A percentile compares a stretch with the other conserved stretches of the same genome.
Conservation (phyloP, 768 basidiomycete species). For the Psilocybe azurescens region DNA sequence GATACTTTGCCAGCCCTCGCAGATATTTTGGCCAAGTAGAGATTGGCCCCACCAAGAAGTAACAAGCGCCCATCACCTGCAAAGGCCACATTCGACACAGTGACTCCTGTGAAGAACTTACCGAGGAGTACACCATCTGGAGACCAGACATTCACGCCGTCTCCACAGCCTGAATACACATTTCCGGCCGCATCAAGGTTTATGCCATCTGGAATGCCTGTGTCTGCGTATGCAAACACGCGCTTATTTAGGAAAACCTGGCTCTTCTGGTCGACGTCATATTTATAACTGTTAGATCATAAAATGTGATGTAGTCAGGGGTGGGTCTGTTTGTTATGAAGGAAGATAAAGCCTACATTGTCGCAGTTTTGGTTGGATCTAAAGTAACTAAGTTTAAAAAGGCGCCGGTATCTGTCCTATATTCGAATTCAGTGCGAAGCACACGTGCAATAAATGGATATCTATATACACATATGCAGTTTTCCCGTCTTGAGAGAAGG, state of each 20-base stretch:
- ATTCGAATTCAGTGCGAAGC: not conserved
- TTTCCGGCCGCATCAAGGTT: too few relatives aligned
- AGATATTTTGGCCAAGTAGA: conserved; percentile 50
- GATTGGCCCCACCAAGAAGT: conserved; percentile 31
- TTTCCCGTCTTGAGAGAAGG: conserved; percentile 66
- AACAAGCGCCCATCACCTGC: conserved; percentile 37
- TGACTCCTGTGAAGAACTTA: conserved; percentile 35
- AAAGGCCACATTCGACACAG: conserved; percentile 50
- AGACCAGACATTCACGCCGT: conserved; percentile 70
- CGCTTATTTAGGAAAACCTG: conserved; percentile 24
- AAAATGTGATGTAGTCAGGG: not conserved
- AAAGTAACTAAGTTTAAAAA: conserved; percentile 40
- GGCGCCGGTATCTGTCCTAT: conserved; percentile 58
- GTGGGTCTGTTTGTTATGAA: not conserved
- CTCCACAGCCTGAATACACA: conserved; percentile 58
- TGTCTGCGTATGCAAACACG: too few relatives aligned
- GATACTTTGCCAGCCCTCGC: conserved; percentile 34
- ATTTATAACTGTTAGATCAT: conserved; percentile 56
- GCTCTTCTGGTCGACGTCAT: conserved; percentile 62
- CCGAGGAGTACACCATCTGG: conserved; percentile 61
- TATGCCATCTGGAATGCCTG: too few relatives aligned
- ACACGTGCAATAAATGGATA: not conserved
- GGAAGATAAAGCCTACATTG: conserved; percentile 53
- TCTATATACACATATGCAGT: conserved; percentile 62
- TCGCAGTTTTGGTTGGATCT: conserved; percentile 67